Evolutionary conservation across 805 yeast genomes (phyloP).

Genomic region (Zygotorulaspora chibaensis): DNA sequence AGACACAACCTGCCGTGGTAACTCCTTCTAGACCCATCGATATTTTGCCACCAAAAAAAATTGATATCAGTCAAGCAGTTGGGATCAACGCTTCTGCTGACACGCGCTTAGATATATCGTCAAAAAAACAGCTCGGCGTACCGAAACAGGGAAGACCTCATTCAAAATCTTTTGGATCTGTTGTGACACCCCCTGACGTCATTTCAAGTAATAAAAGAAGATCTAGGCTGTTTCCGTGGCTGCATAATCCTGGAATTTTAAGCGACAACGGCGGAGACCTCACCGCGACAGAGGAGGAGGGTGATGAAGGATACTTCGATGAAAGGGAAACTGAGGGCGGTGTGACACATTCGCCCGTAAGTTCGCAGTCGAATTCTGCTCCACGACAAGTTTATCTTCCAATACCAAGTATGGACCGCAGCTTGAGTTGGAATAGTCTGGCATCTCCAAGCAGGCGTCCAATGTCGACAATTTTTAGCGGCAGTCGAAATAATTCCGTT

Average conservation of each 20-base stretch:
- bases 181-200: conserved; percentile 32
- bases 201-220: conserved; percentile 28
- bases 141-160: conserved; percentile 29
- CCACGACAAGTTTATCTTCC: conserved; percentile 17
- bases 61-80: conserved; percentile 2
- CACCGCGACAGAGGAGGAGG: conserved; percentile 32
- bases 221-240: conserved; percentile 30
- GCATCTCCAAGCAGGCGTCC: conserved; percentile 22
- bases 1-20: conserved; percentile 2
- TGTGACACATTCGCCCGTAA: conserved; percentile 15
- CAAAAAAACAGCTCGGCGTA: conserved; percentile 6
- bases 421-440: conserved; percentile 24
- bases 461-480: conserved; percentile 19
- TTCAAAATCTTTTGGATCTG: conserved; percentile 33
- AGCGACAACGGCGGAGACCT: conserved; percentile 32
- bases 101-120: conserved; percentile 4
- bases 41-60: conserved; percentile 3
- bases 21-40: conserved; percentile 7
- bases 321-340: conserved; percentile 19
- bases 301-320: conserved; percentile 23
- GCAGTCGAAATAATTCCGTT: conserved; percentile 17
- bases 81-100: not conserved
- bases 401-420: conserved; percentile 18
- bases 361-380: conserved; percentile 13
- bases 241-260: conserved; percentile 29